Evolutionary conservation across 768 basidiomycete species (phyloP), one percentile per base, ranked within the genome.

Genomic region (Suillus clintonianus): DNA sequence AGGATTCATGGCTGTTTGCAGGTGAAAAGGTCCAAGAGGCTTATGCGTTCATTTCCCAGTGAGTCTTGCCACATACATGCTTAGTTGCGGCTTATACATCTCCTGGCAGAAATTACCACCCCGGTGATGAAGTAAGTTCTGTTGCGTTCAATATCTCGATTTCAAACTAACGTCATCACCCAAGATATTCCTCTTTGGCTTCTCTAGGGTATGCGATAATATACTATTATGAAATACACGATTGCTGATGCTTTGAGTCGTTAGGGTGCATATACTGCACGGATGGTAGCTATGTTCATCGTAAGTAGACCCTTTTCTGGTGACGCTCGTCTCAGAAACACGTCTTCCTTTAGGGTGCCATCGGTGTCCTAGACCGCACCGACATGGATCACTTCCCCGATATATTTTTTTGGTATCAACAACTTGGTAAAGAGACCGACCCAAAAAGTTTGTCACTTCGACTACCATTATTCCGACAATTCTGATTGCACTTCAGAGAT

Each of bases 31-130:
- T 92, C 3, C 87, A 91, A 75, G 89, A 91, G 66, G 90, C 86
- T 39, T 90, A 91, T 75, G 88, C 84, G n/a, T 92, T 92, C 70
- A 88, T 92, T 68, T 85, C 90, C 24, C 89, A 92, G 89, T 91
- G 68, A 74, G 89, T 78, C 17, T 17, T 53, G 5, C 27, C 37
- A 5, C 61, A 36, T 30, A 34, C n/a, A 8, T 5, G 22, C 24
- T 55, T 19, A 24, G 10, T 17, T 58, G 24, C 43, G n/a, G 60
- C 53, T 48, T 47, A 51, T 11, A 39, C 39, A 27, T 62, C 59
- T 27, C 2, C 43, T 15, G 45, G 47, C 65, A 92, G 90, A 65
- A 92, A 92, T 66, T 92, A 86, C 67, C 77, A 76, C 56, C 85
- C 86, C 17, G 90, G 89, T 56, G 90, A 92, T 73, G 90, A 92